These are phyloP conservation scores for Kondoa malvinella DNA, from an alignment of 768 basidiomycete genomes.

Conservation along the genomic window DNA sequence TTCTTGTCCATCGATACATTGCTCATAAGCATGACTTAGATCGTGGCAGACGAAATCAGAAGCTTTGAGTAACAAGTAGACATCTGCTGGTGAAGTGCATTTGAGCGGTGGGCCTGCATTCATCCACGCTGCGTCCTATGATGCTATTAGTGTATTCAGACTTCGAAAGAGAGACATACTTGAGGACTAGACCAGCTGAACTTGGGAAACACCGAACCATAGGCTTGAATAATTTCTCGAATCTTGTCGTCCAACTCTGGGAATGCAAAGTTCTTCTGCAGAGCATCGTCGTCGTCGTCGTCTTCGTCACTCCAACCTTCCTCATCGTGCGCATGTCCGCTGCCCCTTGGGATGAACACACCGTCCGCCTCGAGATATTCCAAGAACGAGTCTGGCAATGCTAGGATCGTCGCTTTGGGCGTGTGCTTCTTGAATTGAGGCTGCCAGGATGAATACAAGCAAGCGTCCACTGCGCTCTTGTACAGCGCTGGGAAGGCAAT, in stretches of 20 bases:
- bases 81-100: constrained; percentile 72
- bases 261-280: constrained; percentile 43
- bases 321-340: constrained; percentile 40
- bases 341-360: constrained; percentile 64
- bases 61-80: constrained; percentile 80
- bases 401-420: constrained; percentile 60
- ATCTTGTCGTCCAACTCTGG: constrained; percentile 66
- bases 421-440: constrained; percentile 46
- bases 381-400: constrained; percentile 46
- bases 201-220: constrained; percentile 76
- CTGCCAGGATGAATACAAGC: constrained; percentile 54
- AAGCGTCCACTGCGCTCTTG: constrained; percentile 22
- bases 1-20: constrained; percentile 34
- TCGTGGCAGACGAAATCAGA: constrained; percentile 80
- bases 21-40: constrained; percentile 48
- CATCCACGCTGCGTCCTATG: constrained; percentile 79
- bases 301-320: constrained; percentile 29
- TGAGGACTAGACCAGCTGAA: constrained; percentile 91
- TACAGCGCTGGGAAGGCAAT: constrained; percentile 18
- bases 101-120: constrained; percentile 57
- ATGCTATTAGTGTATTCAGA: not conserved
- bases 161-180: constrained; percentile 35
- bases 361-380: constrained; percentile 67
- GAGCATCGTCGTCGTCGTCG: constrained; percentile 33
- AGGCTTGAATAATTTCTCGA: constrained; percentile 45